These are phyloP conservation scores for Daldinia caldariorum DNA, from an alignment of 495 filamentous ascomycete species.

Conservation along the genomic window DNA sequence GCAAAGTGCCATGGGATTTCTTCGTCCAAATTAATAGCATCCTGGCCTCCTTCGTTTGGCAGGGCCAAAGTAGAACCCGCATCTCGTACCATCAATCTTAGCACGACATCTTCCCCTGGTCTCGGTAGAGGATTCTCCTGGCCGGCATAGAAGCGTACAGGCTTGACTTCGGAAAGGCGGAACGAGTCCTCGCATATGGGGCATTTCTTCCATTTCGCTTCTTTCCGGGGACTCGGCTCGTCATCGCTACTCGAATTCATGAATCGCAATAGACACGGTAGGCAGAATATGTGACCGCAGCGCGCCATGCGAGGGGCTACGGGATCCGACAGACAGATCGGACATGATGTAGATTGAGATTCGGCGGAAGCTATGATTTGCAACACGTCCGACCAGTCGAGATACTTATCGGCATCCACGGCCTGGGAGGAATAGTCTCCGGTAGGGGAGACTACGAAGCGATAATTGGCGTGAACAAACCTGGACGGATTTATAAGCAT, in stretches of 20 bases:
- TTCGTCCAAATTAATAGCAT: constrained; percentile 70
- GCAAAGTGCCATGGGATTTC: constrained; percentile 94
- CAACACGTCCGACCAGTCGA: constrained; percentile 90
- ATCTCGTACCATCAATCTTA: constrained; percentile 82
- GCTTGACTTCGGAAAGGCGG: constrained; percentile 85
- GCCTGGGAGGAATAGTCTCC: constrained; percentile 83
- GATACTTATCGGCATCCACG: constrained; percentile 85
- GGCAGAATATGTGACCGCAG: constrained; percentile 96
- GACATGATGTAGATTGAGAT: constrained; percentile 88
- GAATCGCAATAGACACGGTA: constrained; percentile 92
- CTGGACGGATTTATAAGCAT: constrained; percentile 52
- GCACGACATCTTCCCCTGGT: constrained; percentile 87
- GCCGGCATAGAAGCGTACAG: constrained; percentile 90
- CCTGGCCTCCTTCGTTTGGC: constrained; percentile 79
- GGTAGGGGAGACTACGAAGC: constrained; percentile 89
- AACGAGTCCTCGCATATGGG: constrained; percentile 94
- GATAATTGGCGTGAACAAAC: constrained; percentile 97
- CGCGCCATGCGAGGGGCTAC: constrained; percentile 97
- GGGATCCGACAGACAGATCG: constrained; percentile 90
- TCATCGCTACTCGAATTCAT: constrained; percentile 87
- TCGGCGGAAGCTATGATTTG: constrained; percentile 91
- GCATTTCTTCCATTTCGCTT: constrained; percentile 87
- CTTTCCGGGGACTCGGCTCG: constrained; percentile 70
- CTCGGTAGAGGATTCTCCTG: constrained; percentile 82
- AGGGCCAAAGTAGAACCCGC: constrained; percentile 85